Evolutionary conservation across 1,284 basidiomycete species (phyloP), one percentile per base, ranked within the genome.

Genomic region (Sporisorium graminicola): DNA sequence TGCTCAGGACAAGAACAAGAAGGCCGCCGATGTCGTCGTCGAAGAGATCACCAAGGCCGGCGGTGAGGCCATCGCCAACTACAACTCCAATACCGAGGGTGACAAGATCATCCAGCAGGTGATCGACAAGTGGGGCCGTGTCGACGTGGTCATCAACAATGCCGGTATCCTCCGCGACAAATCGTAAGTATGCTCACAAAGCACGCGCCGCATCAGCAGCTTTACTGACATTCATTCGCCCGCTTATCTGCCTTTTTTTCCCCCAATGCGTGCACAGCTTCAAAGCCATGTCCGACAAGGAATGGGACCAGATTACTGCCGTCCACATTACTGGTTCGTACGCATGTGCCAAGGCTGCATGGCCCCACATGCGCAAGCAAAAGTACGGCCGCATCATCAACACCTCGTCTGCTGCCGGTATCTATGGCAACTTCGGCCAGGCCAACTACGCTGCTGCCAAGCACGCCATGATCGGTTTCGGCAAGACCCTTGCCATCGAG

Each of bases 291-390:
- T 74, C 82, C 24, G 87, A 87, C 77, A 81, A 86, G 74, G 86
- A 87, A 66, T 87, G 85, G 82, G 85, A 87, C 72, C 80, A 84
- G 42, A 85, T 98, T 73, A 89, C 90, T 59, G 91, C 92, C 24
- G 95, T 99, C 22, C 97, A 99, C 86, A 88, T 99, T 74, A 97
- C 95, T 87, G 96, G 95, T 58, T 92, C 96, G 0, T 99, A 91
- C 87, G 89, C 94, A n/a, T 97, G 94, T 87, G 93, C 94, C 47
- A 96, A 95, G 86, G 96, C 97, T 49, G 94, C 91, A 35, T 99
- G 96, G 97, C 94, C 95, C 3, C 88, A 93, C 86, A 97, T 99
- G 90, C 90, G 85, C 82, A 93, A 93, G 84, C 94, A 98, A 86
- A 94, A 95, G 75, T 85, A 56, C 68, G 82, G 81, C 50, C 78